Evolutionary conservation across 306 rosid genomes (phyloP).

Genomic region (Cicer bijugum): DNA sequence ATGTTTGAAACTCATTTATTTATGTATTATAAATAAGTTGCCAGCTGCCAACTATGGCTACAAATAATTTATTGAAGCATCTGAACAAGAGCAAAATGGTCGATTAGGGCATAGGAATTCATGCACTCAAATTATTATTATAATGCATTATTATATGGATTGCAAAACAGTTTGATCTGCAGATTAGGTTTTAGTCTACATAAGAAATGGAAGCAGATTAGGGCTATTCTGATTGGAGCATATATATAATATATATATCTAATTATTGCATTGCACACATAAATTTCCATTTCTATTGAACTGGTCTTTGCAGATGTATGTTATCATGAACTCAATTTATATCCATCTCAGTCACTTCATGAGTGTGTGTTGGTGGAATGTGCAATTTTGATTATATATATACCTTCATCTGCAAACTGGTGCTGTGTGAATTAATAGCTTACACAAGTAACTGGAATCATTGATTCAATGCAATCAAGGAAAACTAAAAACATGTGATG

Average conservation of each 20-base stretch:
- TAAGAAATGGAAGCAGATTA: constrained; percentile 19
- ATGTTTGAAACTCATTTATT: not conserved
- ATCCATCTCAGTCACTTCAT: constrained; percentile 3
- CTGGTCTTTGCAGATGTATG: not conserved
- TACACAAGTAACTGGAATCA: constrained; percentile 3
- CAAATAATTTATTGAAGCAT: constrained; percentile 6
- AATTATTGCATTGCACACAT: not conserved
- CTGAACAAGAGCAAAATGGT: constrained; percentile 35
- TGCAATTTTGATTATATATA: not conserved
- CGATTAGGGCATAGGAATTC: constrained; percentile 38
- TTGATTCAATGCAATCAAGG: constrained; percentile 4
- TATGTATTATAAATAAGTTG: not conserved
- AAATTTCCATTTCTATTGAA: not conserved
- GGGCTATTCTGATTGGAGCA: constrained; percentile 22
- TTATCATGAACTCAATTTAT: not conserved
- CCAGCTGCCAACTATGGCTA: not conserved
- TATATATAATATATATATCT: not conserved
- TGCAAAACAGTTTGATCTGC: not conserved
- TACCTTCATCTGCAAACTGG: constrained; percentile 15
- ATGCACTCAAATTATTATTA: constrained; percentile 9
- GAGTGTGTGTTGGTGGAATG: constrained; percentile 16
- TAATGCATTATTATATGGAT: not conserved
- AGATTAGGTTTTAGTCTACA: constrained; percentile 14
- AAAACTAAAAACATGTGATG: not conserved
- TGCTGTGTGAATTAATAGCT: constrained; percentile 1